Base-by-base conservation (phyloP, 306 rosid species). In the Amphicarpaea edgeworthii region DNA sequence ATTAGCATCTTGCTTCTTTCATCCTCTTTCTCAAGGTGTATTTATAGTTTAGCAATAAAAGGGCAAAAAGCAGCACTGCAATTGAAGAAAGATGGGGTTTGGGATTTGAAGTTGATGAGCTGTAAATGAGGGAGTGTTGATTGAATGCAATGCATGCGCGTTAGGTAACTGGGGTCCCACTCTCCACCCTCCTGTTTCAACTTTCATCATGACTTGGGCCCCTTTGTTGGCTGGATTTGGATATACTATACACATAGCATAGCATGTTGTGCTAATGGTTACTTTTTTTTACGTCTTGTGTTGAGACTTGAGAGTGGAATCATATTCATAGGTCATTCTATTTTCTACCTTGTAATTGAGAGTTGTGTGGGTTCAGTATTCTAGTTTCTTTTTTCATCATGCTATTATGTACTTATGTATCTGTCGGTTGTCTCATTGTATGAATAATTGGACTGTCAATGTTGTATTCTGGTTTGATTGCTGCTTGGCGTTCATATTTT, bases 121-220 rank as follows among this genome's bases (percentile, higher is more conserved):
- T 88, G 89, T 79, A 83, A 86, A 89, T 83, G 86, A 87, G 74
- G 87, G 73, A 75, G 78, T 83, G 85, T 81, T 83, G 87, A 83
- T 81, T 84, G 88, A 85, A 75, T 70, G 72, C n/a, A 77, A 87
- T 75, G 96, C 97, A 92, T 88, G 97, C 96, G 96, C 86, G 91
- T 88, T 81, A 59, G 90, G 88, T 90, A 76, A 72, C 66, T 47
- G 23, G 76, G 97, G 96, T 55, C 92, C 97, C 88, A 87, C 92
- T 54, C 50, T 84, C 85, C 81, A 83, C 79, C 82, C 86, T 80
- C 81, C 42, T 68, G n/a, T n/a, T n/a, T n/a, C n/a, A n/a, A n/a
- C n/a, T n/a, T 73, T 60, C 88, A 85, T 90, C 87, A 83, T 83
- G 81, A 78, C 68, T 58, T 83, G 88, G 88, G 87, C 28, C 57